phyloP scores from a whole-genome alignment of 2,329 filamentous ascomycete species.

The Biscogniauxia sp. region DNA sequence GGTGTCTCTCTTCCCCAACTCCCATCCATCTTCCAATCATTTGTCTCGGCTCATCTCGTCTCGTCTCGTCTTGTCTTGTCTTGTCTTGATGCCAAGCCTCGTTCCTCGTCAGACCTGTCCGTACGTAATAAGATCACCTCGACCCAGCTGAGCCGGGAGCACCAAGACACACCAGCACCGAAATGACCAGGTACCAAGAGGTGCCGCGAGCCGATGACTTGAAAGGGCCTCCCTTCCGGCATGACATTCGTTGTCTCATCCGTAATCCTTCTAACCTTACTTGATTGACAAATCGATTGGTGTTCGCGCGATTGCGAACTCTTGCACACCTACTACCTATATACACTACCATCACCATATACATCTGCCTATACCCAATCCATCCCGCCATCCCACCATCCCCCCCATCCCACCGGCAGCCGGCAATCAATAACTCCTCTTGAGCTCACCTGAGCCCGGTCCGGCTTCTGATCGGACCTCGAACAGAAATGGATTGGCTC shows the following conservation, averaged over 20 bases:
- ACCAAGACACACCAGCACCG: not conserved
- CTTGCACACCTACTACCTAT: too few species aligned
- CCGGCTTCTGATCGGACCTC: not conserved
- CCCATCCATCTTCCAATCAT: too few species aligned
- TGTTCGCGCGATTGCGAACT: too few species aligned
- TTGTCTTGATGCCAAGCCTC: not conserved
- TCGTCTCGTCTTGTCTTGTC: not conserved
- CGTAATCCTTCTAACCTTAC: too few species aligned
- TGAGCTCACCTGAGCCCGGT: not conserved
- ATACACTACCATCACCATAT: too few species aligned
- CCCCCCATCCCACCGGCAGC: not conserved
- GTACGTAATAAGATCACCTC: not conserved
- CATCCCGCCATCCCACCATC: not conserved
- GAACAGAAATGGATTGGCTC: constrained; percentile 10
- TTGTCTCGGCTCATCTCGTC: not conserved
- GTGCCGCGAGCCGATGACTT: not conserved
- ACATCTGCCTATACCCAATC: too few species aligned
- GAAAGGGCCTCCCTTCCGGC: not conserved
- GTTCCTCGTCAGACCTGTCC: not conserved
- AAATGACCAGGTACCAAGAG: not conserved
- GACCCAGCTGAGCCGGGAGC: not conserved
- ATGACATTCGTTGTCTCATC: too few species aligned
- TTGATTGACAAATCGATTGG: too few species aligned
- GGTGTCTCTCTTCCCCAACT: too few species aligned
- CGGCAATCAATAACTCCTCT: not conserved